Base-by-base conservation (phyloP, 306 rosid species). In the Macrotyloma uniflorum region DNA sequence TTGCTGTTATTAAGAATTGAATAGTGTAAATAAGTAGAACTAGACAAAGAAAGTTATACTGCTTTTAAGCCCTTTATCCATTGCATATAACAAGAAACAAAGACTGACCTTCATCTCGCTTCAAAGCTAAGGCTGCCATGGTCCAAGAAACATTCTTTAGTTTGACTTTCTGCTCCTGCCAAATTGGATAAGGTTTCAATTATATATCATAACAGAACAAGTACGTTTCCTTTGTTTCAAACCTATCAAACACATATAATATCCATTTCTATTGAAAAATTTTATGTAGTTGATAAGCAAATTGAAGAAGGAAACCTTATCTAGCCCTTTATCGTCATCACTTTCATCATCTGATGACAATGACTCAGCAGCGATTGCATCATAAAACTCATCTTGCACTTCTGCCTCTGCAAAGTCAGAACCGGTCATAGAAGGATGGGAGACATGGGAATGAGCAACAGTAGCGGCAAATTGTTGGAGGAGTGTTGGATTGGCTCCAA, bases 301-400 rank as follows among this genome's bases (percentile, higher is more conserved):
- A 79, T 35, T n/a, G 76, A 20, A 78, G 74, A 20, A 78, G 80
- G 45, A 88, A 88, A 86, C 89, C 89, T 83, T 28, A 63, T 73
- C 79, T 50, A 4, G 63, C 8, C 68, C 55, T 36, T 57, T 75
- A 26, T 78, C 65, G 1, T 46, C 81, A 20, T 76, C 80, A 64
- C 73, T 78, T 28, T 71, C 86, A 1, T 84, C 88, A 57, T 79
- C 92, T 20, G 79, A 69, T 40, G 95, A 70, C 28, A 88, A 79
- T 5, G 98, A 80, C 75, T 86, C 88, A 2, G 80, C 88, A 70
- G 92, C 86, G 38, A 92, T 90, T 64, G 98, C 98, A 78, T 95
- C 98, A 76, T 89, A 95, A 80, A 95, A 95, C 79, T 95, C 97
- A 68, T 95, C 98, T 46, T 85, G 90, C 51, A 90, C 78, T 16